Percentiles rank a stretch among this genome's conserved stretches.
phyloP scores from a whole-genome alignment of 148 eudicot species.

The Rhododendron molle region DNA sequence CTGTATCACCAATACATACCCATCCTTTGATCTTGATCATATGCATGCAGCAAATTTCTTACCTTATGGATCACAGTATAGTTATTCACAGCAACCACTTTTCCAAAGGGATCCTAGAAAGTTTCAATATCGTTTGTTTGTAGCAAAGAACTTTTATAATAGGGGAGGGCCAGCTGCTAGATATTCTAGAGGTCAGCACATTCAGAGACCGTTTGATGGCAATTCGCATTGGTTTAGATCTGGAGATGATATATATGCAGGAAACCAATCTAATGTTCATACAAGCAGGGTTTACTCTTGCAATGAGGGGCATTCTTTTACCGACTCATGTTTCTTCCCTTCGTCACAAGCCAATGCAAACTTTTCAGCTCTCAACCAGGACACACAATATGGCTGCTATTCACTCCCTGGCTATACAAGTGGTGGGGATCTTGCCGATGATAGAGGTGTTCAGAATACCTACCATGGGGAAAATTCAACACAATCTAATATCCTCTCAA shows the following conservation, averaged over 20 bases:
- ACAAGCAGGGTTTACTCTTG: neutral
- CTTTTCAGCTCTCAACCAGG: constrained; percentile 1
- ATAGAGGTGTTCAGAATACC: neutral
- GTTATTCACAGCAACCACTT: neutral
- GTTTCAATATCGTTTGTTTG: neutral
- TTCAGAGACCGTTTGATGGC: neutral
- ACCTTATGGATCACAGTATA: neutral
- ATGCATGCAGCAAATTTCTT: neutral
- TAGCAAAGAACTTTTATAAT: neutral
- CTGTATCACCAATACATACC: neutral
- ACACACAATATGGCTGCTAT: neutral
- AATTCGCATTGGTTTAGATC: neutral
- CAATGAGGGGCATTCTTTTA: neutral
- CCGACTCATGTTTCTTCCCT: neutral
- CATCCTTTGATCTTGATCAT: neutral
- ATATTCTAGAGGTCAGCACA: neutral
- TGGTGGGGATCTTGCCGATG: neutral
- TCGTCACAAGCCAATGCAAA: neutral
- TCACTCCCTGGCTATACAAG: neutral
- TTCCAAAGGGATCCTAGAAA: neutral
- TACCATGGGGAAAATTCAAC: neutral
- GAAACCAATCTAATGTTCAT: neutral
- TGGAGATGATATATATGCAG: neutral
- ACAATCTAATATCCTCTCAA: neutral
- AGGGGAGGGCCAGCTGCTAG: neutral